Evolutionary conservation across 2,329 filamentous ascomycete species (phyloP), one percentile per base, ranked within the genome.

Genomic region (Colletotrichum sojae): DNA sequence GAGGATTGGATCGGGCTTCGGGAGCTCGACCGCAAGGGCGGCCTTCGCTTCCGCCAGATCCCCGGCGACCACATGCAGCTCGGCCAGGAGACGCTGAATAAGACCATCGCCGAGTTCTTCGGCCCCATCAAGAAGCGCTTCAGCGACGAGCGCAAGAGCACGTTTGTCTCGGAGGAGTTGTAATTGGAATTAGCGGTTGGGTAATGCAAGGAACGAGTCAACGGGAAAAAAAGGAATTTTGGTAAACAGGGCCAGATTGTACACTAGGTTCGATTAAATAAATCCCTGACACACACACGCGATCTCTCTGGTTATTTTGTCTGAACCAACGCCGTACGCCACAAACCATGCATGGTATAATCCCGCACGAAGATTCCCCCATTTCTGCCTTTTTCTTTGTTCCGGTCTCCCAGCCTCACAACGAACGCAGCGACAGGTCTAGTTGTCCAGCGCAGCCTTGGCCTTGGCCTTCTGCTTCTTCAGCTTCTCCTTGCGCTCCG

Each of bases 1-100:
- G 92, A 98, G 81, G 95, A 99, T 82, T 99, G 96, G 96, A 83
- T 99, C 31, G 96, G 96, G 0, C 83, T 99, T 78, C 92, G 88
- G 78, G 82, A 83, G 74, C 82, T 99, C 75, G 95, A 98, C 81
- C 83, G 91, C 78, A 92, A 92, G 83, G 93, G 92, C 3, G 93
- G 89, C 1, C 82, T 99, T 74, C 87, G 91, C 65, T 97, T 98
- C 80, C 85, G 90, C 78, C 90, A 85, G 2, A 87, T 90, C 0
- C 85, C 90, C 5, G 96, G 95, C 0, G 88, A 89, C 25, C 96
- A 99, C 83, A 98, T 99, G 94, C 82, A 90, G 71, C 82, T 98
- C 71, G 82, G 84, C 0, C 89, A 93, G 12, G 83, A 92, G 73
- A 79, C 91, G 36, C 78, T 98, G 76, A 86, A 83, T 69, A 84